Evolutionary conservation across 2,329 filamentous ascomycete species (phyloP), one percentile per base, ranked within the genome.

Genomic region (Akanthomyces muscarius): DNA sequence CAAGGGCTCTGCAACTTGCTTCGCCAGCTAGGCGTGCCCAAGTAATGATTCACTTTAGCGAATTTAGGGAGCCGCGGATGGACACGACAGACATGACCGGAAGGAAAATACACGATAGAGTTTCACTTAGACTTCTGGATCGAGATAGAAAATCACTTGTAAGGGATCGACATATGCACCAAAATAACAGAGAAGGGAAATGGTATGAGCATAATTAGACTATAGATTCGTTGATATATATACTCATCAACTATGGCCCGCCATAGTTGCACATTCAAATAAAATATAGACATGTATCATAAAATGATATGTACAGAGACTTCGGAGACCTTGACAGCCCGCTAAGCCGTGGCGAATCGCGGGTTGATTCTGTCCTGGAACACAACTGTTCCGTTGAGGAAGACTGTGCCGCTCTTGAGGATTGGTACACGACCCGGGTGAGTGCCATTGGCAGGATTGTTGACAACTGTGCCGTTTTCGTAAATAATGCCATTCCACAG

Each of bases 401-500:
- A 68, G 11, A 64, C 66, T 1, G 71, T 73, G 0, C 71, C 71
- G 6, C 67, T 71, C 21, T 55, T 67, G 8, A 74, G 53, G 3
- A 71, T 48, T 11, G 64, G 56, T 2, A 65, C 61, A 1, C 67
- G 66, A 0, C 70, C 69, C 5, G 64, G 66, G 25, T 69, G 68
- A 11, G 68, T 63, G 23, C 47, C 51, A 14, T 64, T 55, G 7
- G 66, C 66, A n/a, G 71, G 70, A n/a, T 67, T 18, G 13, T 74
- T 58, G 2, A 67, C 45, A 10, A 68, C 61, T 1, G 71, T 73
- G 0, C 73, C 73, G 47, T 74, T 72, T 16, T 70, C 70, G 30
- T 68, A 74, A n/a, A 72, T 68, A 59, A 74, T 68, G 4, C 72
- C 72, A 8, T 71, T 73, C 70, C 70, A 74, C 3, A 57, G 7